These are phyloP conservation scores for Bacidia gigantensis DNA, from an alignment of 495 filamentous ascomycete genomes.

Conservation along the genomic window DNA sequence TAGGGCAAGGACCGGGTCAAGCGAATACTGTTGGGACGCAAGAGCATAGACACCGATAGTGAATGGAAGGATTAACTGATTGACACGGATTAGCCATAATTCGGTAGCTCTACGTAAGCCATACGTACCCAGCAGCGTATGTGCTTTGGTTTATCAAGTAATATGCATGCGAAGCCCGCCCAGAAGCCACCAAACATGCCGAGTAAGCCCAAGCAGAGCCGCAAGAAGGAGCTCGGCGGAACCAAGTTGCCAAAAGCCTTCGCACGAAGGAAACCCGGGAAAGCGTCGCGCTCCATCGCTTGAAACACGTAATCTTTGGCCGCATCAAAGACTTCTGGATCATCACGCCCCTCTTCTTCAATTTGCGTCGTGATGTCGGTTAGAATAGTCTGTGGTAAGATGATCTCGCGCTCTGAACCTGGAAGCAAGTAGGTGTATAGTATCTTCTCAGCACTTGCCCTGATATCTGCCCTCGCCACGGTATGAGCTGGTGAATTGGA, in stretches of 20 bases:
- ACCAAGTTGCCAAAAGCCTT: conserved; percentile 94
- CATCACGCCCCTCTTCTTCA: conserved; percentile 79
- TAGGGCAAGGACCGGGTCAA: conserved; percentile 87
- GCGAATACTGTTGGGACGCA: conserved; percentile 79
- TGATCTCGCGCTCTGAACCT: conserved; percentile 88
- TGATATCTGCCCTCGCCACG: conserved; percentile 72
- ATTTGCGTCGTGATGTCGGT: conserved; percentile 67
- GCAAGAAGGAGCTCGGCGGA: conserved; percentile 68
- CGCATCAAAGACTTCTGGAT: conserved; percentile 91
- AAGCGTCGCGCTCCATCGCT: conserved; percentile 97
- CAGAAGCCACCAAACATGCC: conserved; percentile 85
- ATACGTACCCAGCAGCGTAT: conserved; percentile 70
- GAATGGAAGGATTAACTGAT: conserved; percentile 86
- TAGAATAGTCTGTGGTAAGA: conserved; percentile 73
- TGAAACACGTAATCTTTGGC: conserved; percentile 99
- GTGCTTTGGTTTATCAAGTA: conserved; percentile 60
- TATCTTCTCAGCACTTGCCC: conserved; percentile 91
- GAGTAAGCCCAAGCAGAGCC: conserved; percentile 74
- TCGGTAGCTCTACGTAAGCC: background rate
- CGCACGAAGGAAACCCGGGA: conserved; percentile 85
- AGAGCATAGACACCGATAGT: conserved; percentile 78
- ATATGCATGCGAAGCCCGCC: conserved; percentile 83
- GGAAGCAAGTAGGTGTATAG: conserved; percentile 90
- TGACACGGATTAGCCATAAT: background rate
- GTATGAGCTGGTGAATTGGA: conserved; percentile 73